phyloP scores from a whole-genome alignment of 352 stramenopile species.

The Globisporangium mamillatum region DNA sequence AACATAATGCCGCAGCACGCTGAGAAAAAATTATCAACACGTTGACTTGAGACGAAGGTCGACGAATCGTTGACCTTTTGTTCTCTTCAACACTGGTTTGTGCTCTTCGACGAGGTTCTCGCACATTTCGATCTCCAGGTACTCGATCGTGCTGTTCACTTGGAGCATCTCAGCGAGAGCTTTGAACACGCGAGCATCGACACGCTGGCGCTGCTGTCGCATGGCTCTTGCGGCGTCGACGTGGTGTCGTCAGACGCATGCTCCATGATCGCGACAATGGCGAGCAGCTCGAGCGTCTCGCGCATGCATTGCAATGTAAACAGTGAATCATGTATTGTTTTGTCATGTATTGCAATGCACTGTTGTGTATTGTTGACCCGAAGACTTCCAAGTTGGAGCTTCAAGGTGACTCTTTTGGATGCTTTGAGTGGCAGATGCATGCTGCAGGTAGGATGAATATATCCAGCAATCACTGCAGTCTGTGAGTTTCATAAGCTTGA shows the following conservation, averaged over 20 bases:
- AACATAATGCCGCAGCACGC: background rate
- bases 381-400: too few species aligned
- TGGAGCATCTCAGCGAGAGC: background rate
- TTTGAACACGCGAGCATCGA: background rate
- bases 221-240: background rate
- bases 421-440: too few species aligned
- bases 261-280: background rate
- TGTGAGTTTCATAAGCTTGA: too few species aligned
- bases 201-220: too few species aligned
- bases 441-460: too few species aligned
- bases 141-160: background rate
- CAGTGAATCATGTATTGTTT: too few species aligned
- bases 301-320: too few species aligned
- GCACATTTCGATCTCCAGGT: background rate
- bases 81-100: background rate
- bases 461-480: too few species aligned
- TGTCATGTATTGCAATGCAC: too few species aligned
- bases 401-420: too few species aligned
- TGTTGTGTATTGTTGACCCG: too few species aligned
- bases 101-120: background rate
- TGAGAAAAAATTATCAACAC: background rate
- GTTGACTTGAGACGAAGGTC: too few species aligned
- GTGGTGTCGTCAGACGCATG: background rate
- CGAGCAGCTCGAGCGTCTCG: background rate
- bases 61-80: background rate